Evolutionary conservation across 2,329 filamentous ascomycete genomes (phyloP).

Genomic region (Fusarium phyllophilum): DNA sequence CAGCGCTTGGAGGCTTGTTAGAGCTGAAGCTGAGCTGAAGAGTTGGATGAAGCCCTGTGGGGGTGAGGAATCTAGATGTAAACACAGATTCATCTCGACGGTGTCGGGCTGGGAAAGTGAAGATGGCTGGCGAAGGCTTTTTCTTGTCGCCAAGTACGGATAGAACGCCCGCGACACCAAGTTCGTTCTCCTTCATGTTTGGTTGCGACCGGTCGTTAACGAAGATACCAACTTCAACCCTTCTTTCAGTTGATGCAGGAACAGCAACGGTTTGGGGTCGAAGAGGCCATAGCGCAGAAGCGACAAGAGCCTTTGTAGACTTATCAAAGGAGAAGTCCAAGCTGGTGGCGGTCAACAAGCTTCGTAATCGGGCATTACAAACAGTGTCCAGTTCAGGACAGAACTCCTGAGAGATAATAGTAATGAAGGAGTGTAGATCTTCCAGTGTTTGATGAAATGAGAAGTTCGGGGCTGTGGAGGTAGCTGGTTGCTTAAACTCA

Average conservation of each 20-base stretch:
- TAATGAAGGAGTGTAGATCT: constrained; percentile 63
- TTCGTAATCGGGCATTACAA: constrained; percentile 61
- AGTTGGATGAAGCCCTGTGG: constrained; percentile 85
- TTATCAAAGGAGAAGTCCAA: constrained; percentile 83
- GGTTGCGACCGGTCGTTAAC: constrained; percentile 67
- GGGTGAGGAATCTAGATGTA: constrained; percentile 70
- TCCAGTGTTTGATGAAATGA: constrained; percentile 78
- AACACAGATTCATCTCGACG: constrained; percentile 68
- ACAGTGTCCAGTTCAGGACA: constrained; percentile 58
- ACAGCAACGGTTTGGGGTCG: constrained; percentile 53
- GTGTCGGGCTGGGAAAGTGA: constrained; percentile 86
- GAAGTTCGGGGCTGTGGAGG: constrained; percentile 60
- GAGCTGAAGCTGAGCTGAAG: constrained; percentile 73
- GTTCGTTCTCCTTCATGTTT: constrained; percentile 73
- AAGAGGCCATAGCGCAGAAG: constrained; percentile 73
- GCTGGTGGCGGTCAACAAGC: constrained; percentile 64
- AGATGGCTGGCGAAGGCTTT: constrained; percentile 78
- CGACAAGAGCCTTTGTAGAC: constrained; percentile 70
- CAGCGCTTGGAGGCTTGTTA: constrained; percentile 59
- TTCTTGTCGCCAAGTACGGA: constrained; percentile 80
- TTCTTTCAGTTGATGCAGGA: constrained; percentile 56
- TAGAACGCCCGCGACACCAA: constrained; percentile 81
- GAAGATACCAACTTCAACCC: constrained; percentile 85
- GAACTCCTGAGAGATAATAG: constrained; percentile 61
- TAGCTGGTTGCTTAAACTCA: constrained; percentile 49